Conservation (phyloP, 352 stramenopile species). For the Pythium chondricola region DNA sequence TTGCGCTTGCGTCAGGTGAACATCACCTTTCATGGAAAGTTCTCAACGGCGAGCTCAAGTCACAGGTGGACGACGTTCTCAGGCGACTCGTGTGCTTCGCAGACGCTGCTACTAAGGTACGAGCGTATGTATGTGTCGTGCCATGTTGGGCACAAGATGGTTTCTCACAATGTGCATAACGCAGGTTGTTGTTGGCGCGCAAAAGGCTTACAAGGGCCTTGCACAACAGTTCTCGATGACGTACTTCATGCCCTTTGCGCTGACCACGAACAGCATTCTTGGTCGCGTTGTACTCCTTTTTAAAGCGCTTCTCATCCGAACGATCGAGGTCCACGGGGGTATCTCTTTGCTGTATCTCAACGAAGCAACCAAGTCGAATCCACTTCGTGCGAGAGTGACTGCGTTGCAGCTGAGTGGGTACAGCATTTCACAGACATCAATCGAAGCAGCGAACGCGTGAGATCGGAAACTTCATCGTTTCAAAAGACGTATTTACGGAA, state of each 20-base stretch:
- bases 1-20: conserved; percentile 37
- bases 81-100: conserved; percentile 33
- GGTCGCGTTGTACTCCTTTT: conserved; percentile 51
- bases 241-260: conserved; percentile 83
- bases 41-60: conserved; percentile 56
- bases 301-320: conserved; percentile 53
- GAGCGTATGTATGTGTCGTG: background rate
- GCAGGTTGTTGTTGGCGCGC: conserved; percentile 40
- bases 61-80: conserved; percentile 38
- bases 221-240: conserved; percentile 75
- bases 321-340: conserved; percentile 58
- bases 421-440: conserved; percentile 32
- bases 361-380: conserved; percentile 76
- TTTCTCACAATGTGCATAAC: too few species aligned
- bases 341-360: conserved; percentile 72
- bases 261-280: conserved; percentile 76
- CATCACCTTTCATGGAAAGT: conserved; percentile 78
- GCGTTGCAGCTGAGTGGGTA: conserved; percentile 70
- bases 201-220: conserved; percentile 76
- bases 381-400: conserved; percentile 62
- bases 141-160: too few species aligned
- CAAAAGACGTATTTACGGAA: too few species aligned
- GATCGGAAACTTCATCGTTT: background rate
- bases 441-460: conserved; percentile 58
- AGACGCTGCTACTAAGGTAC: conserved; percentile 23